A percentile compares a stretch with the other conserved stretches of the same genome.
Conservation (phyloP, 768 basidiomycete species). For the Lyophyllum atratum region DNA sequence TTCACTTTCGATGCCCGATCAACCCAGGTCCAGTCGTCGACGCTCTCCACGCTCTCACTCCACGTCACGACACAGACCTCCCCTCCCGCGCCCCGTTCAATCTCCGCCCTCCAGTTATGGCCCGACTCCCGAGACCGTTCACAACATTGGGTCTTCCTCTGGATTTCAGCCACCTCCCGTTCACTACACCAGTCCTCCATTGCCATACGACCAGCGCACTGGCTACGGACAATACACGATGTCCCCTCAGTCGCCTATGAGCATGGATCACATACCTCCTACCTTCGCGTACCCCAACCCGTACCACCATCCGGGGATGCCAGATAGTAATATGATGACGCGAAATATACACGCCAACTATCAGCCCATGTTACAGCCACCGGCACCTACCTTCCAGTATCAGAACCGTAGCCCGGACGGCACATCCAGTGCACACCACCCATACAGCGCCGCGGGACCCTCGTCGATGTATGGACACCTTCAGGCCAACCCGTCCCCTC, state of each 20-base stretch:
- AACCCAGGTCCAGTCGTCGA: slow-evolving; percentile 21
- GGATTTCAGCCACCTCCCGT: slow-evolving; percentile 22
- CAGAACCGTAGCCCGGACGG: slow-evolving; percentile 35
- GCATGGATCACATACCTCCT: slow-evolving; percentile 34
- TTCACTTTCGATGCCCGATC: slow-evolving; percentile 25
- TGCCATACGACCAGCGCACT: slow-evolving; percentile 33
- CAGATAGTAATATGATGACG: slow-evolving; percentile 38
- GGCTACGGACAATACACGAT: slow-evolving; percentile 50
- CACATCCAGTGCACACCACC: slow-evolving; percentile 24
- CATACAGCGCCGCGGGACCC: slow-evolving; percentile 24
- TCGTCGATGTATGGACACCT: slow-evolving; percentile 29
- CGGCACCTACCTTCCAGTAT: slow-evolving; percentile 40
- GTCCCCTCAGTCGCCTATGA: slow-evolving; percentile 40
- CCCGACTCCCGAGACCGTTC: slow-evolving; percentile 20
- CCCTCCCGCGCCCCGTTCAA: slow-evolving; percentile 18
- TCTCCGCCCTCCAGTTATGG: slow-evolving; percentile 14
- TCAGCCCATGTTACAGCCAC: slow-evolving; percentile 39
- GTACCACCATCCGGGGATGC: slow-evolving; percentile 34
- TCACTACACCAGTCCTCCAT: slow-evolving; percentile 27
- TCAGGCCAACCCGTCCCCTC: slow-evolving; percentile 21
- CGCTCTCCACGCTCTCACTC: slow-evolving; percentile 26
- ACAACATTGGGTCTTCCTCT: slow-evolving; percentile 15
- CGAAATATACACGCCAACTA: slow-evolving; percentile 44
- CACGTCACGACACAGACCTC: slow-evolving; percentile 13
- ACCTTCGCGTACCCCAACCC: slow-evolving; percentile 35